Base-by-base conservation (phyloP, 2,329 filamentous ascomycete species). In the Penicillium expansum region DNA sequence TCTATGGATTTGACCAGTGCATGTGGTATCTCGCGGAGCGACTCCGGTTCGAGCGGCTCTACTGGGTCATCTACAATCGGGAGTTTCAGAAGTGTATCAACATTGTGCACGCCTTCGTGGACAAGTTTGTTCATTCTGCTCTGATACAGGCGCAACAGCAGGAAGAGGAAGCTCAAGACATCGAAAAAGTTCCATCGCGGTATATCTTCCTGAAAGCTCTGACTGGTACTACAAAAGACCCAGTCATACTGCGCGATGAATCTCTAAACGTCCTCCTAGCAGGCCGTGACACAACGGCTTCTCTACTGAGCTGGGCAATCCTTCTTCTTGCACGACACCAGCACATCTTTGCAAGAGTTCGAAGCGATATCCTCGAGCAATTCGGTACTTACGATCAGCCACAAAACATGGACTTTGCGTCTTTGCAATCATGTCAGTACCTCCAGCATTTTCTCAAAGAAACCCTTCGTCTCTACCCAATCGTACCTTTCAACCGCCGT, bases 261-360 rank as follows among this genome's bases (percentile, higher is more conserved):
- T 78, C 94, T 52, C 80, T 92, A 29, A 85, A 86, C 39, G 82
- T 94, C 3, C 81, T 95, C 1, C 80, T 95, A 14, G 91, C 91
- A 1, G 90, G 89, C 9, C 61, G 69, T 18, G 91, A 95, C 72
- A 94, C 91, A 13, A 95, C 91, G 0, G 90, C 90, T 33, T 83
- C 82, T 10, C 89, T 88, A 0, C 79, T 95, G 0, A 88, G 85
- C 0, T 94, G 89, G 88, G 78, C 83, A 20, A 79, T 94, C 55
- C 91, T 92, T 72, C 89, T 94, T 72, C 80, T 96, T 1, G 82
- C 85, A 39, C 82, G 84, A n/a, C 80, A 89, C 61, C 90, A 90
- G 0, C 76, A 83, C 2, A 79, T 83, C 4, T 82, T 90, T 3
- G 69, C 77, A 53, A 88, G 84, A 69, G 80, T 96, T 54, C 85